A percentile compares a stretch with the other conserved stretches of the same genome.
Conservation (phyloP, 1,284 basidiomycete species). For the Retiboletus fuscus region DNA sequence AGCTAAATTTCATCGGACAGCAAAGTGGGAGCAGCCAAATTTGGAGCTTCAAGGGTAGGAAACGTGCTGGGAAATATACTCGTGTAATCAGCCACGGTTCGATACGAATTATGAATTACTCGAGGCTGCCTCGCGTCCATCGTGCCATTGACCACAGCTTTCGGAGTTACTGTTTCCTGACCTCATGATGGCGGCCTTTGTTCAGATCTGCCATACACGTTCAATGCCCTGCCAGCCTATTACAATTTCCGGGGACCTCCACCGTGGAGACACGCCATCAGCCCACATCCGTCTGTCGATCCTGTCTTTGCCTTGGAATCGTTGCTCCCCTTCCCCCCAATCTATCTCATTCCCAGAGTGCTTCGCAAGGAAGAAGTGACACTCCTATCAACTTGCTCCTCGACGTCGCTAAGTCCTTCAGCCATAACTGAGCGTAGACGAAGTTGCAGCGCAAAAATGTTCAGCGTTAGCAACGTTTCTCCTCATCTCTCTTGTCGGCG, state of each 20-base stretch:
- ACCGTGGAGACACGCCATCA: not conserved
- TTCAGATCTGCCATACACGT: constrained; percentile 1
- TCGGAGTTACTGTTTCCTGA: not conserved
- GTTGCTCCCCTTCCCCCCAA: not conserved
- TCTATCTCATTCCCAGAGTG: not conserved
- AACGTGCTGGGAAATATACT: not conserved
- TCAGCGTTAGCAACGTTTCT: constrained; percentile 5
- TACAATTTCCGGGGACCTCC: not conserved
- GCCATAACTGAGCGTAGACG: not conserved
- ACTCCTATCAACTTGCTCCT: not conserved
- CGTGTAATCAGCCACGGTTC: not conserved
- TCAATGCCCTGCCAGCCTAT: constrained; percentile 3
- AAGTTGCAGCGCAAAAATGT: not conserved
- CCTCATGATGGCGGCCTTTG: not conserved
- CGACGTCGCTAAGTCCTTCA: not conserved
- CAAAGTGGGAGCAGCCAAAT: not conserved
- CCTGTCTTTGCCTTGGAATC: not conserved
- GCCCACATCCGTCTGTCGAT: not conserved
- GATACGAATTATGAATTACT: constrained; percentile 10
- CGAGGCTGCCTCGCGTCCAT: constrained; percentile 16
- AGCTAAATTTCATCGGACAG: not conserved
- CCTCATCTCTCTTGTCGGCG: not conserved
- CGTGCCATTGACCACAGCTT: not conserved
- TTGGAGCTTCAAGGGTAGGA: not conserved
- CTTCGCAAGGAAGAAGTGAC: not conserved